Percentiles rank a stretch among this genome's conserved stretches.
Evolutionary conservation across 2,329 filamentous ascomycete genomes (phyloP).

Genomic region (Diaporthe ampelina): DNA sequence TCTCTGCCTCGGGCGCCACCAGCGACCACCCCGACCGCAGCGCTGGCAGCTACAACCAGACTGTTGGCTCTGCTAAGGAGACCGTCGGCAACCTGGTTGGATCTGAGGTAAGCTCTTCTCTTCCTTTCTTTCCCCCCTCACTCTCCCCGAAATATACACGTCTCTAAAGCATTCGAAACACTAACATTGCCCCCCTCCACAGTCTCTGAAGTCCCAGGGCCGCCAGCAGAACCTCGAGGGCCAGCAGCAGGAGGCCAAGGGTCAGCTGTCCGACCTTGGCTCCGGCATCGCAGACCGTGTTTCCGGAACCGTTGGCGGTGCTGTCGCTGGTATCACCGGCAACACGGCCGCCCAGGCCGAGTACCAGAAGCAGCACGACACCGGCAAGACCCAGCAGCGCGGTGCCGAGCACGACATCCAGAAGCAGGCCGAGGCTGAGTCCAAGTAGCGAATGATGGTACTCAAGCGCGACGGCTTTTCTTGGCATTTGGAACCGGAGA

Average conservation of each 20-base stretch:
- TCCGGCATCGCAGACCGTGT: slow-evolving; percentile 77
- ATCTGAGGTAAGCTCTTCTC: slow-evolving; percentile 68
- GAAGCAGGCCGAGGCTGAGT: slow-evolving; percentile 72
- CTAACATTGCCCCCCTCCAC: slow-evolving; percentile 6
- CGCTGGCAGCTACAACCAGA: slow-evolving; percentile 87
- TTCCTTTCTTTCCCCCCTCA: no score
- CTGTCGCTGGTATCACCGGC: slow-evolving; percentile 80
- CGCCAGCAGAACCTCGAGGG: slow-evolving; percentile 84
- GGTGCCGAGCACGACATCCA: slow-evolving; percentile 85
- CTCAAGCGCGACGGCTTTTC: background rate
- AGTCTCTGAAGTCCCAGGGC: slow-evolving; percentile 80
- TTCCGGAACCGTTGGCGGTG: slow-evolving; percentile 78
- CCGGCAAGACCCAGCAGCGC: slow-evolving; percentile 84
- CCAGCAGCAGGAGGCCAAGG: slow-evolving; percentile 84
- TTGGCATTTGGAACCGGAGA: background rate
- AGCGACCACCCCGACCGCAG: slow-evolving; percentile 81
- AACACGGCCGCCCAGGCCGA: slow-evolving; percentile 75
- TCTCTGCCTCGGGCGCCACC: slow-evolving; percentile 78
- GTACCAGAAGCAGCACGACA: slow-evolving; percentile 79
- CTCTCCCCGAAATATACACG: no score
- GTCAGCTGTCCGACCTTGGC: slow-evolving; percentile 82
- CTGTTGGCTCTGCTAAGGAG: slow-evolving; percentile 88
- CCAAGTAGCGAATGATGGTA: background rate
- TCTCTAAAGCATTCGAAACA: no score
- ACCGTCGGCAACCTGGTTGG: slow-evolving; percentile 81